A percentile compares a stretch with the other conserved stretches of the same genome.
Conservation (phyloP, 2,329 filamentous ascomycete genomes). For the Cercospora canescens region DNA sequence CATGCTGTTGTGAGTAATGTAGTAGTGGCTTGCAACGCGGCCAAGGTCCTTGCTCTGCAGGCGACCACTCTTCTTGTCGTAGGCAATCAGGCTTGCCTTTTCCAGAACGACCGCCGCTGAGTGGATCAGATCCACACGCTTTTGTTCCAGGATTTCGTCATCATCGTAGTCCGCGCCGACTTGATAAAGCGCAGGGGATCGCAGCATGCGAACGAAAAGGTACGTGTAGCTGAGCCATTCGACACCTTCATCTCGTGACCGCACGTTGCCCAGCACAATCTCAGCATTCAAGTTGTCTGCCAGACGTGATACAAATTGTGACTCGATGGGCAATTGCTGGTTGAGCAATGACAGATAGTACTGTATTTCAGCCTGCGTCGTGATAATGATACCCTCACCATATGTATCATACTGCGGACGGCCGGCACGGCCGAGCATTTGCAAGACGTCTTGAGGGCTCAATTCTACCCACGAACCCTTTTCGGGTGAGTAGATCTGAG, state of each 20-base stretch:
- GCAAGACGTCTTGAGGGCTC: constrained; percentile 93
- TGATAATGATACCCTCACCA: constrained; percentile 98
- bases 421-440: constrained; percentile 97
- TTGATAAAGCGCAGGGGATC: constrained; percentile 91
- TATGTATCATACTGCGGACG: constrained; percentile 97
- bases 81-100: constrained; percentile 86
- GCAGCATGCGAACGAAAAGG: constrained; percentile 94
- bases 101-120: constrained; percentile 86
- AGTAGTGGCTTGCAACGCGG: constrained; percentile 95
- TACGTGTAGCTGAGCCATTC: constrained; percentile 99
- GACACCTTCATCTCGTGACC: constrained; percentile 91
- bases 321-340: constrained; percentile 95
- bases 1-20: constrained; percentile 96
- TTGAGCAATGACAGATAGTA: constrained; percentile 97
- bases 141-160: constrained; percentile 88
- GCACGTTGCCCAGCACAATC: constrained; percentile 89
- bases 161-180: constrained; percentile 95
- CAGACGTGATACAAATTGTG: constrained; percentile 87
- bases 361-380: constrained; percentile 89
- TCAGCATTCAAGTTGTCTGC: constrained; percentile 97
- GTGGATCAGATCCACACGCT: constrained; percentile 94
- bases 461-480: constrained; percentile 98
- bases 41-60: constrained; percentile 91
- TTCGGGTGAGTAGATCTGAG: constrained; percentile 95
- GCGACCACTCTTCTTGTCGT: constrained; percentile 89